These are phyloP conservation scores for Lycium ferocissimum DNA, from an alignment of 257 asterid genomes.

Conservation along the genomic window DNA sequence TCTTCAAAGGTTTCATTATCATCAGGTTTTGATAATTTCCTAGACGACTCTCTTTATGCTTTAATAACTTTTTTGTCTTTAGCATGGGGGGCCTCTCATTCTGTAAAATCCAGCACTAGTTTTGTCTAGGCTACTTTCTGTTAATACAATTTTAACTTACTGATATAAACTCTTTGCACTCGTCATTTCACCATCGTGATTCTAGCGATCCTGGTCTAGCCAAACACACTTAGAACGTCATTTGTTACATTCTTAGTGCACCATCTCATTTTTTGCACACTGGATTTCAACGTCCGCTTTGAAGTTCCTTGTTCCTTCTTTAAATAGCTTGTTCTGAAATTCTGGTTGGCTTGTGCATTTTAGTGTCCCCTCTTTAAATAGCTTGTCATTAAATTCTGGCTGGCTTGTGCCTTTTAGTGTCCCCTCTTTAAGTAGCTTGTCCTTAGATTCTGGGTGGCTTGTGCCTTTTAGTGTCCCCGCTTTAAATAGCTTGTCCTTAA, in stretches of 20 bases:
- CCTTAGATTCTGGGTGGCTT: not conserved
- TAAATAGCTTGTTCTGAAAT: not conserved
- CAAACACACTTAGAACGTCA: not conserved
- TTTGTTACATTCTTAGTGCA: not conserved
- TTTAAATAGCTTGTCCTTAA: not conserved
- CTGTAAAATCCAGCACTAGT: not conserved
- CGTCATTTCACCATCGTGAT: not conserved
- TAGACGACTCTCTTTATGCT: not conserved
- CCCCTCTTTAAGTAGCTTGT: constrained; percentile 3
- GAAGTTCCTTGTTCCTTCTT: not conserved
- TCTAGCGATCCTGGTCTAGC: not conserved
- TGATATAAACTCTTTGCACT: not conserved
- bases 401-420: constrained; percentile 12
- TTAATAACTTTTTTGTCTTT: too few species aligned
- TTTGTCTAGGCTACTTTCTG: not conserved
- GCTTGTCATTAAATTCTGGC: not conserved
- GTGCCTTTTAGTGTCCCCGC: constrained; percentile 16
- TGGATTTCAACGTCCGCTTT: not conserved
- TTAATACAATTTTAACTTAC: too few species aligned
- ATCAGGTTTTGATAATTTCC: not conserved
- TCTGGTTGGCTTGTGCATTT: not conserved
- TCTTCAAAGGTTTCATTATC: not conserved
- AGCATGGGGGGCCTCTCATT: not conserved
- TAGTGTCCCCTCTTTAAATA: constrained; percentile 18
- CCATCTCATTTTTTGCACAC: not conserved